A percentile compares a stretch with the other conserved stretches of the same genome.
Conservation (phyloP, 1,139 yeast species). For the Pneumocystis canis region DNA sequence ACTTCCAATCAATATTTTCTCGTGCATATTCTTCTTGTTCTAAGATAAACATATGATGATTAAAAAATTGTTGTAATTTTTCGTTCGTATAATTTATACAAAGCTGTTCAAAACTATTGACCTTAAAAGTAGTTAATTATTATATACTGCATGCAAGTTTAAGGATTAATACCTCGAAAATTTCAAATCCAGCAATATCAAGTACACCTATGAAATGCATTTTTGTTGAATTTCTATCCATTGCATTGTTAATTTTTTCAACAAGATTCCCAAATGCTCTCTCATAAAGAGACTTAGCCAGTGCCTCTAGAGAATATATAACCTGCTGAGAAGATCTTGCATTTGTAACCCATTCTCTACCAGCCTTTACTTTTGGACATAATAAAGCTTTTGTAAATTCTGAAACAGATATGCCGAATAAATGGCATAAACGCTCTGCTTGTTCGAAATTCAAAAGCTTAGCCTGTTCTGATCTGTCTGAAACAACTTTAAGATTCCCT, state of each 20-base stretch:
- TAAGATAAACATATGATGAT: conserved; percentile 90
- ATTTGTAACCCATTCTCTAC: conserved; percentile 71
- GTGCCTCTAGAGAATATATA: conserved; percentile 66
- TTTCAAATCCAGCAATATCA: conserved; percentile 97
- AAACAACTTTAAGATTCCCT: conserved; percentile 68
- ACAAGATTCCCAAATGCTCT: conserved; percentile 68
- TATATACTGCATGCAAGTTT: neutral
- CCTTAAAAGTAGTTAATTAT: conserved; percentile 14
- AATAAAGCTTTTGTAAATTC: conserved; percentile 47
- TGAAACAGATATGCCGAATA: conserved; percentile 49
- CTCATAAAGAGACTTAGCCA: conserved; percentile 78
- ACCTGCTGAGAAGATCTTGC: conserved; percentile 72
- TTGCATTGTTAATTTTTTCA: conserved; percentile 55
- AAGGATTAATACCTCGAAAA: conserved; percentile 37
- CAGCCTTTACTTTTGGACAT: conserved; percentile 81
- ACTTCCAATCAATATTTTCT: conserved; percentile 93
- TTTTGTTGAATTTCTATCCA: conserved; percentile 28
- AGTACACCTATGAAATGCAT: conserved; percentile 74
- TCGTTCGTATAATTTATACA: conserved; percentile 96
- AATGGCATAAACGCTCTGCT: conserved; percentile 39
- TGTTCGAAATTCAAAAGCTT: conserved; percentile 41
- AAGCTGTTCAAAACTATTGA: conserved; percentile 86
- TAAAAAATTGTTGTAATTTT: conserved; percentile 88
- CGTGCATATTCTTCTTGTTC: conserved; percentile 92
- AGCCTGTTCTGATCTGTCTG: conserved; percentile 59